Conservation (phyloP, 2,329 filamentous ascomycete species). For the Colletotrichum somersetense region DNA sequence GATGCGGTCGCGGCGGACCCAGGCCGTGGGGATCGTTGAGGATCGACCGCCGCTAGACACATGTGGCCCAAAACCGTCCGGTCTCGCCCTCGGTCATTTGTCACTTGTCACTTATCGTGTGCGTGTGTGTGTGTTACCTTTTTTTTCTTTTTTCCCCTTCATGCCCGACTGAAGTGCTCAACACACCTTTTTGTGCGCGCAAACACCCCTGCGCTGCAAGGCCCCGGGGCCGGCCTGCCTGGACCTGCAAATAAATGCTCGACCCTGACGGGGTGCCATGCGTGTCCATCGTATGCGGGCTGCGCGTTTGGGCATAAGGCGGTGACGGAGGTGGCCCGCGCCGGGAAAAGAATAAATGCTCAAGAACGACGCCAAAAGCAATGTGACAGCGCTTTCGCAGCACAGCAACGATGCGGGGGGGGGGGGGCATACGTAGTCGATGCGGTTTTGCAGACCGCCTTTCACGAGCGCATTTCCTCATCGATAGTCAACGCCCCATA, state of each 20-base stretch:
- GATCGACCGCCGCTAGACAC: conserved; percentile 3
- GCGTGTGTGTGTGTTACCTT: background rate
- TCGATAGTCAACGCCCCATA: too few relatives aligned
- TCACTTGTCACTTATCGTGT: conserved; percentile 11
- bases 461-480: too few relatives aligned
- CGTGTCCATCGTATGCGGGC: background rate
- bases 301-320: conserved; percentile 14
- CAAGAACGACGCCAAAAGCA: background rate
- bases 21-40: conserved; percentile 8
- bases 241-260: conserved; percentile 7
- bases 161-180: conserved; percentile 8
- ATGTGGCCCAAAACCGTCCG: conserved; percentile 1
- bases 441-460: conserved; percentile 8
- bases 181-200: too few relatives aligned
- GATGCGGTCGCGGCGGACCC: conserved; percentile 24
- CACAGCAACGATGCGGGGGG: too few relatives aligned
- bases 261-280: conserved; percentile 5
- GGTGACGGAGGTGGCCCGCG: conserved; percentile 12
- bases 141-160: background rate
- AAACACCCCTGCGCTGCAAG: conserved; percentile 3
- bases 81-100: background rate
- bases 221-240: conserved; percentile 1
- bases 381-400: background rate
- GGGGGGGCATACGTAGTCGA: background rate
- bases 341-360: background rate